Evolutionary conservation across 352 stramenopile genomes (phyloP).

Genomic region (Globisporangium emineosum): DNA sequence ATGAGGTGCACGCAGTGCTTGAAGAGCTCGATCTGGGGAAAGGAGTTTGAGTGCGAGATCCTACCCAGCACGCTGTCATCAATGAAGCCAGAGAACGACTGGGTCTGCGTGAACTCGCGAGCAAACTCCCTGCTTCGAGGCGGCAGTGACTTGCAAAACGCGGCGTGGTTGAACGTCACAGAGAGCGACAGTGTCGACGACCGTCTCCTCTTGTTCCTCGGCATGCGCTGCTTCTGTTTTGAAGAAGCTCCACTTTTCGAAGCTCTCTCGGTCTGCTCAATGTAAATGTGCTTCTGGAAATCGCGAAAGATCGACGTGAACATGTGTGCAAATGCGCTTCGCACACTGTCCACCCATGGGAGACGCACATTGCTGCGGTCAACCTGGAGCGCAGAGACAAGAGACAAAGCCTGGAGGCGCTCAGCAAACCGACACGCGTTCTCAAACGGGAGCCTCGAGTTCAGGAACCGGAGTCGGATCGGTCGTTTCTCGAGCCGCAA

Average conservation of each 20-base stretch:
- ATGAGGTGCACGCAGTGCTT: conserved; percentile 59
- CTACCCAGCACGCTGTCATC: conserved; percentile 55
- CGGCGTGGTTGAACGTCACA: conserved; percentile 49
- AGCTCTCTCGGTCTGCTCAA: conserved; percentile 27
- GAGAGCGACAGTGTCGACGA: conserved; percentile 47
- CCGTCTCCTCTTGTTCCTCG: conserved; percentile 22
- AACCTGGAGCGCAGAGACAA: conserved; percentile 47
- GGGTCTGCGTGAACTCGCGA: conserved; percentile 53
- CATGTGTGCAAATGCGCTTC: conserved; percentile 54
- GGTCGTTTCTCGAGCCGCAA: conserved; percentile 46
- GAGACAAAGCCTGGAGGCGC: conserved; percentile 45
- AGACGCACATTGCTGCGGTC: conserved; percentile 39
- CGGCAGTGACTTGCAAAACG: conserved; percentile 33
- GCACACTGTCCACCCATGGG: conserved; percentile 59
- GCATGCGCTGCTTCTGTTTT: background rate
- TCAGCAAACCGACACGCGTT: conserved; percentile 60
- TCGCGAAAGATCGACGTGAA: conserved; percentile 68
- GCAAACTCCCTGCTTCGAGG: conserved; percentile 29
- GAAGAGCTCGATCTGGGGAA: conserved; percentile 51
- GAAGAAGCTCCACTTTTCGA: background rate
- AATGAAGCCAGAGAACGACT: conserved; percentile 60
- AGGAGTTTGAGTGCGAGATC: conserved; percentile 27
- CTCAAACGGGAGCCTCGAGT: conserved; percentile 42
- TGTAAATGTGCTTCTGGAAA: conserved; percentile 43
- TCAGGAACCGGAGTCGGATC: conserved; percentile 60